Evolutionary conservation across 495 filamentous ascomycete genomes (phyloP).

Genomic region (Oidiodendron maius): DNA sequence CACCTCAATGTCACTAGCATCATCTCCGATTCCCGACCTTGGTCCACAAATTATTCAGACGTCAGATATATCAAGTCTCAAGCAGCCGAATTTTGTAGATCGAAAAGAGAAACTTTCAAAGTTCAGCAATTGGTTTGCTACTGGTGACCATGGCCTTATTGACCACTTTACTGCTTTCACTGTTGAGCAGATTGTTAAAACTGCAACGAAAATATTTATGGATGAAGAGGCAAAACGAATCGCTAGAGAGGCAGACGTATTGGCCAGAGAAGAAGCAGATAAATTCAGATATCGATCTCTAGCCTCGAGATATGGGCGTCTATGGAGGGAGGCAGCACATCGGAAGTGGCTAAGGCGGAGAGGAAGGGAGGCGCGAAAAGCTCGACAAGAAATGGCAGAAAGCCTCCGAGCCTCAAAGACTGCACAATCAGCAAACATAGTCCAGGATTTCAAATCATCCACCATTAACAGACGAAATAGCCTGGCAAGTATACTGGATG

Average conservation of each 20-base stretch:
- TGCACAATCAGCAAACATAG: conserved; percentile 10
- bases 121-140: conserved; percentile 15
- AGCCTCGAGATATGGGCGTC: conserved; percentile 38
- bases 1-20: not conserved
- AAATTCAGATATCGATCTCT: conserved; percentile 35
- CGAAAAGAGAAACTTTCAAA: conserved; percentile 3
- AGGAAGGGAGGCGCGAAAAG: conserved; percentile 17
- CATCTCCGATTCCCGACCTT: no score
- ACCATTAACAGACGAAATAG: conserved; percentile 7
- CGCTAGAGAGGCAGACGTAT: conserved; percentile 34
- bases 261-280: conserved; percentile 19
- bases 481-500: conserved; percentile 15
- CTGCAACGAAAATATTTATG: conserved; percentile 26
- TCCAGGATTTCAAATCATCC: conserved; percentile 22
- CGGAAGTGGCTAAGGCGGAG: conserved; percentile 11
- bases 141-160: conserved; percentile 19
- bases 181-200: conserved; percentile 30
- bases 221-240: conserved; percentile 29
- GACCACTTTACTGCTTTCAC: conserved; percentile 24
- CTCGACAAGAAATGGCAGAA: conserved; percentile 19
- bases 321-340: conserved; percentile 37
- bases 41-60: no score
- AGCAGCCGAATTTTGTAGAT: not conserved
- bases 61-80: not conserved
- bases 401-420: conserved; percentile 13